A percentile compares a stretch with the other conserved stretches of the same genome.
phyloP scores from a whole-genome alignment of 768 basidiomycete genomes.

The Clitopilus hobsonii region DNA sequence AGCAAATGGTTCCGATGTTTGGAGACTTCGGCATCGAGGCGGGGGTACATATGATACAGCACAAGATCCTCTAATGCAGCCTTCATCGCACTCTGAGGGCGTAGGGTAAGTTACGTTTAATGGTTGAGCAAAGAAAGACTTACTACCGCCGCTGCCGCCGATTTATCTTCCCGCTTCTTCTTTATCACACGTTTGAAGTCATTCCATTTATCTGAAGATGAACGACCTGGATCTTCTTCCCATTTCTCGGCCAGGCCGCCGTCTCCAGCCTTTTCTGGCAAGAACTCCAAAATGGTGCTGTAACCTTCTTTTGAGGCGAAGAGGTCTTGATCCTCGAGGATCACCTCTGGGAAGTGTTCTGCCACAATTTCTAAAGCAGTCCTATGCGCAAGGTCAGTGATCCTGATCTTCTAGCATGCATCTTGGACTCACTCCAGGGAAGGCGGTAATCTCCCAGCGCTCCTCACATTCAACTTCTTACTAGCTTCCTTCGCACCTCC shows the following conservation, averaged over 20 bases:
- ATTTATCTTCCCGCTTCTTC: too few species aligned
- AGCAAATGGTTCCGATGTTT: slow-evolving; percentile 97
- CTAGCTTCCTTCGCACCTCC: slow-evolving; percentile 68
- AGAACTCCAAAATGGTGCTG: slow-evolving; percentile 65
- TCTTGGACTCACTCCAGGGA: slow-evolving; percentile 53
- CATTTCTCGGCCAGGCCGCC: slow-evolving; percentile 52
- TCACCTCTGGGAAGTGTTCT: slow-evolving; percentile 55
- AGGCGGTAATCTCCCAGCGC: slow-evolving; percentile 57
- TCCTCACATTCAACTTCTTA: slow-evolving; percentile 77
- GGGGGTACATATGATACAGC: slow-evolving; percentile 92
- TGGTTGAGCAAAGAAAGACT: too few species aligned
- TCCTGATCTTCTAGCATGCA: neutral
- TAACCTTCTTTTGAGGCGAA: slow-evolving; percentile 69
- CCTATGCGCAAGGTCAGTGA: slow-evolving; percentile 19
- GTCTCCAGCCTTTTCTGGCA: slow-evolving; percentile 56
- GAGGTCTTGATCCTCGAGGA: slow-evolving; percentile 81
- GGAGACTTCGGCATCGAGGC: slow-evolving; percentile 95
- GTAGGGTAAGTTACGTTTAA: too few species aligned
- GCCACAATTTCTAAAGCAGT: slow-evolving; percentile 46
- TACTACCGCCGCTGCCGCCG: too few species aligned
- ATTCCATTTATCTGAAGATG: slow-evolving; percentile 72
- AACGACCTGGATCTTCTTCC: slow-evolving; percentile 42
- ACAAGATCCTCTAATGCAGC: slow-evolving; percentile 81
- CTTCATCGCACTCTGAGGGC: slow-evolving; percentile 20
- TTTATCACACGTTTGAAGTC: slow-evolving; percentile 47